These are phyloP conservation scores for Nakazawaea ambrosiae DNA, from an alignment of 805 yeast genomes.

Conservation along the genomic window DNA sequence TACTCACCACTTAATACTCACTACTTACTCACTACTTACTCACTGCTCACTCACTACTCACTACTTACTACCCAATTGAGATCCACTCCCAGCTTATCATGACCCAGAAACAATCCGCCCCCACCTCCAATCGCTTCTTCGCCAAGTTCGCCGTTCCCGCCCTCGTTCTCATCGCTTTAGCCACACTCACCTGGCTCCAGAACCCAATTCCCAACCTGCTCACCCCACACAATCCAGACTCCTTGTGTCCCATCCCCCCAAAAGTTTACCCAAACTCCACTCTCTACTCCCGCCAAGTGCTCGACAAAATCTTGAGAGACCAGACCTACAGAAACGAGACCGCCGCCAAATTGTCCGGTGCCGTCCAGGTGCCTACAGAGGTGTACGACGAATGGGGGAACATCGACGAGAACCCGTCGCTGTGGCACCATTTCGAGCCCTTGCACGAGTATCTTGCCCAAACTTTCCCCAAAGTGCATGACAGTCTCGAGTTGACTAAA, in stretches of 20 bases:
- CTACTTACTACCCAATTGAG: not conserved
- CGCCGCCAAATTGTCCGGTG: constrained; percentile 38
- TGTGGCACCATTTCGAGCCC: constrained; percentile 39
- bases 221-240: constrained; percentile 9
- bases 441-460: constrained; percentile 48
- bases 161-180: too few species aligned
- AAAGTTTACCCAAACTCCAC: constrained; percentile 15
- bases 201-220: too few species aligned
- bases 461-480: constrained; percentile 48
- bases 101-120: not conserved
- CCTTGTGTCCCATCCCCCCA: constrained; percentile 20
- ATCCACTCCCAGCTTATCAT: not conserved
- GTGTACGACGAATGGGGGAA: constrained; percentile 38
- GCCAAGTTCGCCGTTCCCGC: too few species aligned
- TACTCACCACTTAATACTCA: too few species aligned
- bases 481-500: constrained; percentile 39
- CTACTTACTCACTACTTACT: not conserved
- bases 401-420: constrained; percentile 42
- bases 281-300: not conserved
- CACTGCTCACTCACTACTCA: not conserved
- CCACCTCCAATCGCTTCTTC: too few species aligned
- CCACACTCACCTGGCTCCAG: too few species aligned
- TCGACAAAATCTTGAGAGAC: constrained; percentile 26
- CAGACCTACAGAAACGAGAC: constrained; percentile 27
- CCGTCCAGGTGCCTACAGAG: constrained; percentile 57